phyloP scores from a whole-genome alignment of 1,139 yeast species.

The Candida neerlandica region DNA sequence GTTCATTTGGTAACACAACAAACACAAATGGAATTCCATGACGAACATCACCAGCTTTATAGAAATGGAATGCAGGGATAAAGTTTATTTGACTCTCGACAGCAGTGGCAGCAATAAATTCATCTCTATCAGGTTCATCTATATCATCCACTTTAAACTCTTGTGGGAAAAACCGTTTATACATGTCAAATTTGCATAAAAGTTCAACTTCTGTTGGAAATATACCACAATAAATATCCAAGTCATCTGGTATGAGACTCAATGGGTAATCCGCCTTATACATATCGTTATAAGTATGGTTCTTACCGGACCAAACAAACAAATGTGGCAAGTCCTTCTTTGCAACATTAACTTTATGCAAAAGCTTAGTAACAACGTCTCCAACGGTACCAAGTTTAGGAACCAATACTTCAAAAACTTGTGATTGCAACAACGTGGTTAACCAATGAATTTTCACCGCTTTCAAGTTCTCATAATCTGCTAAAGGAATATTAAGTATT shows the following conservation, averaged over 20 bases:
- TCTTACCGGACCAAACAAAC: constrained; percentile 59
- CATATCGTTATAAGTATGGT: constrained; percentile 42
- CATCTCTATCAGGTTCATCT: constrained; percentile 29
- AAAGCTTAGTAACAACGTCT: constrained; percentile 59
- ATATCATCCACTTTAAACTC: constrained; percentile 7
- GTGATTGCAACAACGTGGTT: constrained; percentile 62
- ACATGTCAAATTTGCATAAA: constrained; percentile 40
- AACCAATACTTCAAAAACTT: constrained; percentile 68
- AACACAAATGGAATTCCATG: constrained; percentile 93
- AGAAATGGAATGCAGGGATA: constrained; percentile 66
- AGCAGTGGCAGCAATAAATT: constrained; percentile 30
- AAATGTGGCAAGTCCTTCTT: constrained; percentile 52
- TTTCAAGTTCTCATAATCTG: constrained; percentile 77
- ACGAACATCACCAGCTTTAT: constrained; percentile 64
- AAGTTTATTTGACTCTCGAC: constrained; percentile 45
- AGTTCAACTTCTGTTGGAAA: constrained; percentile 50
- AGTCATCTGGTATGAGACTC: constrained; percentile 34
- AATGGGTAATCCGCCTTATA: constrained; percentile 41
- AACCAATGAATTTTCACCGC: constrained; percentile 67
- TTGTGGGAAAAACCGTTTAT: constrained; percentile 28
- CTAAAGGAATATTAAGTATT: constrained; percentile 69
- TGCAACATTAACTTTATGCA: constrained; percentile 55
- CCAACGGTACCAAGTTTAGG: constrained; percentile 60
- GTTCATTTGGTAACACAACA: constrained; percentile 65
- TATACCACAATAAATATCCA: constrained; percentile 45